Base-by-base conservation (phyloP, 2,329 filamentous ascomycete species). In the Phoma sp. region DNA sequence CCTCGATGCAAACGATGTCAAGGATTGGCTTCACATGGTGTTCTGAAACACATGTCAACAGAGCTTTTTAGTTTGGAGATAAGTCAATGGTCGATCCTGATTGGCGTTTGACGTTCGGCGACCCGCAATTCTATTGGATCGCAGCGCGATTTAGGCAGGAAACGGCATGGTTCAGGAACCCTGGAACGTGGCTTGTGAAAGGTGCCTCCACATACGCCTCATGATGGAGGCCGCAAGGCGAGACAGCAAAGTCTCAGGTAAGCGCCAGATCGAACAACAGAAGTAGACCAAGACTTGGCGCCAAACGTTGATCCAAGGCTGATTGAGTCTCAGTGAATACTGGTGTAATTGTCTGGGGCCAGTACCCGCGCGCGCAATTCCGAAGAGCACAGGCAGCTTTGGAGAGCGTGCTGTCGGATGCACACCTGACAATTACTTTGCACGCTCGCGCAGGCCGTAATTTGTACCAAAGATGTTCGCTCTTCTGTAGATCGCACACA, bases 181-280 rank as follows among this genome's bases (percentile, higher is more conserved):
- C 14, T 39, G 40, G 49, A 23, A 55, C 54, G 61, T 66, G 62
- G 61, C 59, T 61, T 52, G 50, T 57, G 53, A 52, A 48, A 30
- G 24, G 36, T 47, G 55, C 47, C 51, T 48, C 52, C 45, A 52
- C 47, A 61, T 51, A 57, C 57, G 52, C 58, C 57, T 57, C 52
- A 47, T 37, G 32, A 36, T 41, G 42, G 44, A 49, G 49, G 46
- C 48, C 22, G 29, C 37, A 57, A 42, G 35, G 42, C 52, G 30
- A 55, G 47, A 55, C 52, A 38, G 24, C n/a, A 38, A 36, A 33
- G 36, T 51, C 41, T 56, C 47, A 53, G 47, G 43, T 50, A 58
- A 52, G 42, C 37, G 45, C 43, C 37, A 48, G 47, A 36, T 25
- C 32, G 27, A 40, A 22, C 22, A 27, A 6, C n/a, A 33, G 39